Percentiles rank a stretch among this genome's conserved stretches.
phyloP scores from a whole-genome alignment of 2,329 filamentous ascomycete species.

The Dothistroma pini region DNA sequence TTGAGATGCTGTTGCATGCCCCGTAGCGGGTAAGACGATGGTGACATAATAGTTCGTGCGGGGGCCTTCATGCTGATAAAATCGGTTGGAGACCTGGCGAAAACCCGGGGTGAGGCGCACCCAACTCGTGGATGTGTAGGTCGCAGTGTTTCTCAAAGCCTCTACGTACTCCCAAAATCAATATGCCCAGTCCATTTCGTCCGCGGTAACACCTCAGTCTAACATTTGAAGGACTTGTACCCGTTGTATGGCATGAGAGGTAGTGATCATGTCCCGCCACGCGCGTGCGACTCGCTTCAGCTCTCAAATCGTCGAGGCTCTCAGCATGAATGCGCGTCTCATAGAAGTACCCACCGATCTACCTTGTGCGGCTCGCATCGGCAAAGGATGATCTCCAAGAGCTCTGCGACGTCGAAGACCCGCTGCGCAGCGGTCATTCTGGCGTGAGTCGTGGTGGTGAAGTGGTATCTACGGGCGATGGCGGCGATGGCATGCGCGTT shows the following conservation, averaged over 20 bases:
- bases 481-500: too few relatives aligned
- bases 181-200: neutral
- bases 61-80: neutral
- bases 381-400: neutral
- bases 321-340: too few relatives aligned
- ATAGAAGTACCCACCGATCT: too few relatives aligned
- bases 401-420: neutral
- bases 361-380: neutral
- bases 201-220: too few relatives aligned
- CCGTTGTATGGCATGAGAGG: neutral
- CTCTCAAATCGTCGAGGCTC: too few relatives aligned
- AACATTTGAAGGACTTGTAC: neutral
- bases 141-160: neutral
- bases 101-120: neutral
- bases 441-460: neutral
- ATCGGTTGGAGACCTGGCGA: too few relatives aligned
- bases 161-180: neutral
- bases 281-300: neutral
- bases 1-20: neutral
- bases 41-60: neutral
- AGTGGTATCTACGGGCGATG: too few relatives aligned
- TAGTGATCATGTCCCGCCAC: neutral
- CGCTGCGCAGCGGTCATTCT: neutral
- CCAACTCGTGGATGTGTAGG: neutral
- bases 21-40: neutral